Percentiles rank a stretch among this genome's conserved stretches.
Evolutionary conservation across 805 yeast species (phyloP).

Genomic region (Nakazawaea molendinolei): DNA sequence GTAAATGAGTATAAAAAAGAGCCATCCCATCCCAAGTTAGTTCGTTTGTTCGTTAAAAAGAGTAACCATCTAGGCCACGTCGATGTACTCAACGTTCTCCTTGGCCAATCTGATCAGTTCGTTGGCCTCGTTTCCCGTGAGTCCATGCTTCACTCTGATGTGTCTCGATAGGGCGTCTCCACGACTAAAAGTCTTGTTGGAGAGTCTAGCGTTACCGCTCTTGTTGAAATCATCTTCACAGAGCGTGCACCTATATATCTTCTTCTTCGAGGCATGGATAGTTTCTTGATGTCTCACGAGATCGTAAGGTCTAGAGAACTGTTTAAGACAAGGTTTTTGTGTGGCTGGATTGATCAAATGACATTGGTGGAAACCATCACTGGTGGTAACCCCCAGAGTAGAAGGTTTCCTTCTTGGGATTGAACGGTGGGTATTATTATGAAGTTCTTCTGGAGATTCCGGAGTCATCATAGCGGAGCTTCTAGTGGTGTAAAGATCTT

Average conservation of each 20-base stretch:
- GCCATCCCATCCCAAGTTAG: too few species aligned
- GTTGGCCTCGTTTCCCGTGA: constrained; percentile 58
- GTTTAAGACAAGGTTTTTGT: constrained; percentile 61
- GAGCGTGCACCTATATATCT: constrained; percentile 76
- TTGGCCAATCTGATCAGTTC: constrained; percentile 70
- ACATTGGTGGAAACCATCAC: constrained; percentile 43
- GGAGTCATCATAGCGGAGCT: too few species aligned
- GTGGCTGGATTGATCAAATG: constrained; percentile 53
- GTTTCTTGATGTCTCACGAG: constrained; percentile 94
- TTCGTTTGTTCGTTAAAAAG: too few species aligned
- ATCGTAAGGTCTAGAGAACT: constrained; percentile 92
- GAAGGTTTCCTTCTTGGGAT: constrained; percentile 5
- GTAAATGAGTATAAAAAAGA: too few species aligned
- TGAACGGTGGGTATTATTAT: not conserved
- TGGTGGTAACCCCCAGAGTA: not conserved
- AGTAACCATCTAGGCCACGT: too few species aligned
- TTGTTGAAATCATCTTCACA: constrained; percentile 67
- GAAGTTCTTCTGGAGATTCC: too few species aligned
- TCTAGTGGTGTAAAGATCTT: too few species aligned
- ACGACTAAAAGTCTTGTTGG: constrained; percentile 73
- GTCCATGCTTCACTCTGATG: constrained; percentile 82
- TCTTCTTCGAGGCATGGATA: constrained; percentile 84
- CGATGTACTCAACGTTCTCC: constrained; percentile 61
- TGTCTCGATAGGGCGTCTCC: constrained; percentile 94
- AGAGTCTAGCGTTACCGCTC: constrained; percentile 31